A percentile compares a stretch with the other conserved stretches of the same genome.
Evolutionary conservation across 2,329 filamentous ascomycete genomes (phyloP).

Genomic region (Aspergillus tubingensis): DNA sequence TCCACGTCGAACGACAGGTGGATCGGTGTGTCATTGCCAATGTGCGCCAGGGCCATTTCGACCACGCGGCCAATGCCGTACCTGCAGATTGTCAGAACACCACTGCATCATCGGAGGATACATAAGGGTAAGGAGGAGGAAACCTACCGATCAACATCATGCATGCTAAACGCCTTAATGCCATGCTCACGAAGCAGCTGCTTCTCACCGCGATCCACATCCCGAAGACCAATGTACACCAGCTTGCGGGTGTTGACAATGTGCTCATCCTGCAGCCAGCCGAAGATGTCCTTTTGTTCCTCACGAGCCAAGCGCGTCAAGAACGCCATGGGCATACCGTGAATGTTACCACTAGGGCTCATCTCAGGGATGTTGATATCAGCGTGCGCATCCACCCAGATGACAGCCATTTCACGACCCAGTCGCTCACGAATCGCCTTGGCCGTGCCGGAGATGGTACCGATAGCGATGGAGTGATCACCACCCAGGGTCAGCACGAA

Average conservation of each 20-base stretch:
- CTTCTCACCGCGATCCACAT: conserved; percentile 95
- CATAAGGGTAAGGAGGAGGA: not conserved
- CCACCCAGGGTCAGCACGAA: conserved; percentile 92
- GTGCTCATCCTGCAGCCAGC: conserved; percentile 72
- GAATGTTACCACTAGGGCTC: conserved; percentile 87
- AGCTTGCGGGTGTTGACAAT: conserved; percentile 73
- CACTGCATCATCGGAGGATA: not conserved
- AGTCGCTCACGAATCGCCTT: conserved; percentile 83
- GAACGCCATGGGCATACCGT: conserved; percentile 97
- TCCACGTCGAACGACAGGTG: conserved; percentile 98
- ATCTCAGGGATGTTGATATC: conserved; percentile 97
- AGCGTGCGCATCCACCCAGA: conserved; percentile 98
- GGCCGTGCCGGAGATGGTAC: conserved; percentile 83
- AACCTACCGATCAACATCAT: conserved; percentile 82
- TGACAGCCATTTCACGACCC: conserved; percentile 81
- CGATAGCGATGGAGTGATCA: conserved; percentile 95
- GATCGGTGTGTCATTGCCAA: conserved; percentile 91
- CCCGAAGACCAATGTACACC: conserved; percentile 93
- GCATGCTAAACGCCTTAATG: conserved; percentile 98
- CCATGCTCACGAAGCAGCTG: conserved; percentile 81
- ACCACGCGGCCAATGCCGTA: conserved; percentile 94
- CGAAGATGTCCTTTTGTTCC: conserved; percentile 76
- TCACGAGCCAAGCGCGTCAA: conserved; percentile 80
- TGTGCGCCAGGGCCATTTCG: conserved; percentile 97
- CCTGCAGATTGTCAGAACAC: conserved; percentile 45